A percentile compares a stretch with the other conserved stretches of the same genome.
These are phyloP conservation scores for Ceratocystis lukuohia DNA, from an alignment of 2,329 filamentous ascomycete species.

Conservation along the genomic window DNA sequence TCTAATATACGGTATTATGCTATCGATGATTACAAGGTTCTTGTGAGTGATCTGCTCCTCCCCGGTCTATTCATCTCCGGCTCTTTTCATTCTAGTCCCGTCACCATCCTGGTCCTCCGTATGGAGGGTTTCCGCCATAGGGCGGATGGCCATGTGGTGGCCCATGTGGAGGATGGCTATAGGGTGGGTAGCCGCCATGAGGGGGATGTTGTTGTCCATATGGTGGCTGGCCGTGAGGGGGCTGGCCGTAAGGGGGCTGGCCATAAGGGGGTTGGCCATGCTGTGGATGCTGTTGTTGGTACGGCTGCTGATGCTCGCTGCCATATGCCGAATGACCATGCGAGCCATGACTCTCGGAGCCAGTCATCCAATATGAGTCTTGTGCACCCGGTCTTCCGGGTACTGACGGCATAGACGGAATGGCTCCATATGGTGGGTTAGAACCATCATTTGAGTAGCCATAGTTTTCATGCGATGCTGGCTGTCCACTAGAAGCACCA, in stretches of 20 bases:
- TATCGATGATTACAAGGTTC: background rate
- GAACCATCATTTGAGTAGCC: constrained; percentile 13
- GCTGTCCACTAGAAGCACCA: background rate
- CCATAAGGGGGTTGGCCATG: background rate
- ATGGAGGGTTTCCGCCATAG: background rate
- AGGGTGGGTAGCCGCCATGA: background rate
- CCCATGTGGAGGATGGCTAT: background rate
- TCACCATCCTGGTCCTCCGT: constrained; percentile 9
- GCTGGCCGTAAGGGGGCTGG: constrained; percentile 1
- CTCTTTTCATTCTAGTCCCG: background rate
- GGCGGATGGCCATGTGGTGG: constrained; percentile 8
- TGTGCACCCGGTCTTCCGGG: constrained; percentile 2
- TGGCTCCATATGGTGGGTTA: constrained; percentile 4
- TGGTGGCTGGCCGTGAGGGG: background rate
- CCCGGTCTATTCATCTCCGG: background rate
- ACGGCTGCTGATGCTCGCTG: background rate
- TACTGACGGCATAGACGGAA: background rate
- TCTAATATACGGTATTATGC: background rate
- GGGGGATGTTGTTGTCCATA: constrained; percentile 9
- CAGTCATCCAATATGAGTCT: constrained; percentile 17
- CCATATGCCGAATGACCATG: background rate
- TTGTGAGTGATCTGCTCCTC: background rate
- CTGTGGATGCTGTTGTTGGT: constrained; percentile 7
- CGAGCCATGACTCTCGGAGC: background rate
- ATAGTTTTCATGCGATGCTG: background rate